phyloP scores from a whole-genome alignment of 1,139 yeast species.

The Scheffersomyces parashehatae region DNA sequence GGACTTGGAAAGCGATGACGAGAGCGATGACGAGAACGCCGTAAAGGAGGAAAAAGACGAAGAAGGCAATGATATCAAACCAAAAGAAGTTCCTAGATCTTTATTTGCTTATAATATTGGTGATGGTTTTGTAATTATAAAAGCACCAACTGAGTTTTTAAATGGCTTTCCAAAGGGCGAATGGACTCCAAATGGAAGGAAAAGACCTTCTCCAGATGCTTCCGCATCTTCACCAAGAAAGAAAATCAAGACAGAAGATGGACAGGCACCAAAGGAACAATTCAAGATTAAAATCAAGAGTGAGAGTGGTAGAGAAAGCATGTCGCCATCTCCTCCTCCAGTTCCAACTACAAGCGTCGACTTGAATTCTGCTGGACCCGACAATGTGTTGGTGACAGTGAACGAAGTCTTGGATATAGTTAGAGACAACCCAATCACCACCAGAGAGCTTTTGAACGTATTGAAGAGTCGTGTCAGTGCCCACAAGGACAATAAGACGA shows the following conservation, averaged over 20 bases:
- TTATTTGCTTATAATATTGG: constrained; percentile 53
- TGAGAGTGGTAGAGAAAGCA: constrained; percentile 12
- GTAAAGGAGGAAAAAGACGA: constrained; percentile 44
- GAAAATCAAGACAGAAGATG: constrained; percentile 37
- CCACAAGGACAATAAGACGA: constrained; percentile 68
- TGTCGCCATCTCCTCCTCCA: constrained; percentile 20
- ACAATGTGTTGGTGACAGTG: constrained; percentile 56
- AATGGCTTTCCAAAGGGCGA: constrained; percentile 75
- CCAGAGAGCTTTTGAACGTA: constrained; percentile 62
- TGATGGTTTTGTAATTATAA: constrained; percentile 67
- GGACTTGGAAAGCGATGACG: constrained; percentile 59
- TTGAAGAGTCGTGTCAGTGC: constrained; percentile 65
- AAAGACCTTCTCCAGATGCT: constrained; percentile 27
- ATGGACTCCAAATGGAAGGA: constrained; percentile 75
- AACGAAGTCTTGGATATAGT: constrained; percentile 71
- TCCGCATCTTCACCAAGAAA: constrained; percentile 32
- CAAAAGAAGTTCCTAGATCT: constrained; percentile 24
- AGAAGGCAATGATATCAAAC: constrained; percentile 4
- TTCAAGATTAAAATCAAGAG: constrained; percentile 11
- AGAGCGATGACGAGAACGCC: constrained; percentile 32
- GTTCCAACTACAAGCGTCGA: constrained; percentile 18
- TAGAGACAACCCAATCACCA: constrained; percentile 60
- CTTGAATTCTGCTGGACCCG: constrained; percentile 42
- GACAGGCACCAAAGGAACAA: constrained; percentile 11
- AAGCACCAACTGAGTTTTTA: constrained; percentile 62